Evolutionary conservation across 768 basidiomycete genomes (phyloP).

Genomic region (Lactarius pseudohatsudake): DNA sequence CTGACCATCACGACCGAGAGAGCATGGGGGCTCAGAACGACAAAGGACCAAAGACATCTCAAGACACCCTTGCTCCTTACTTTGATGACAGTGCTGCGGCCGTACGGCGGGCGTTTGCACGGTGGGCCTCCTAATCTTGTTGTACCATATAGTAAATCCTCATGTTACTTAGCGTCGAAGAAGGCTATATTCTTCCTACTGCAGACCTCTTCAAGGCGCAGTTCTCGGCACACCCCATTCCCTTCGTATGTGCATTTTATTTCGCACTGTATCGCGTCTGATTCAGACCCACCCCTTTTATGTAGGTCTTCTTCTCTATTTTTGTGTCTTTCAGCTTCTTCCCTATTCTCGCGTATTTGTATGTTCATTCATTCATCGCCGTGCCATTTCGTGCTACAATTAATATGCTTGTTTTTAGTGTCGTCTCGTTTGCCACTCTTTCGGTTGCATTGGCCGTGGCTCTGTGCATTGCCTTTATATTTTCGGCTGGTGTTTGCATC

Average conservation of each 20-base stretch:
- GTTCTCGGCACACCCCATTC: slow-evolving; percentile 18
- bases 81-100: slow-evolving; percentile 23
- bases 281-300: not conserved
- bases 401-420: not conserved
- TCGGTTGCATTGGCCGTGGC: slow-evolving; percentile 16
- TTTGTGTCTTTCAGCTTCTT: slow-evolving; percentile 24
- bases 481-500: slow-evolving; percentile 21
- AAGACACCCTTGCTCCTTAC: slow-evolving; percentile 22
- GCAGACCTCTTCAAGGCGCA: slow-evolving; percentile 1
- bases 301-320: slow-evolving; percentile 17
- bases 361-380: not conserved
- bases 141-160: not conserved
- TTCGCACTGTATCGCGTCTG: not conserved
- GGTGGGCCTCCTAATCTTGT: slow-evolving; percentile 1
- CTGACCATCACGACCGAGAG: not conserved
- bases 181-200: slow-evolving; percentile 20
- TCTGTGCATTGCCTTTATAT: slow-evolving; percentile 20
- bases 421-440: slow-evolving; percentile 17
- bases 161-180: slow-evolving; percentile 19
- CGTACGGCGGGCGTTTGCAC: slow-evolving; percentile 17
- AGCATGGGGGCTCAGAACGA: slow-evolving; percentile 11
- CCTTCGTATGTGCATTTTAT: slow-evolving; percentile 14
- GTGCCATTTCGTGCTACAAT: not conserved
- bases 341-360: slow-evolving; percentile 28
- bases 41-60: not conserved